Conservation (phyloP, 2,329 filamentous ascomycete genomes). For the Lachnellula arida region DNA sequence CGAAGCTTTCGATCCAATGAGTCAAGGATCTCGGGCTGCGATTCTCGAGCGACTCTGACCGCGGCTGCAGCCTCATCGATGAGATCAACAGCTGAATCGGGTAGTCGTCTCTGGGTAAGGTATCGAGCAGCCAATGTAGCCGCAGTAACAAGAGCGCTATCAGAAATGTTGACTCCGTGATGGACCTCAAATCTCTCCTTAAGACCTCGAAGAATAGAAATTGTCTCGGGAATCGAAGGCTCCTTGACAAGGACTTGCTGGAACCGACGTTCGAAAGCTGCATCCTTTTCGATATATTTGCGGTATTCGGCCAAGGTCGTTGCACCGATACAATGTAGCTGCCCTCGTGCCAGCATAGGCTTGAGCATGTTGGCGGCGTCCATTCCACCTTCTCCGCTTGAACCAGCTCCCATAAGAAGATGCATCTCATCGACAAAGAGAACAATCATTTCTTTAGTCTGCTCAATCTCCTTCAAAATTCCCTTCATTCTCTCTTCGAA, state of each 20-base stretch:
- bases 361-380: constrained; percentile 97
- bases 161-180: constrained; percentile 94
- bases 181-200: constrained; percentile 99
- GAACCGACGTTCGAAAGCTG: constrained; percentile 96
- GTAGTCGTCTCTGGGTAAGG: constrained; percentile 82
- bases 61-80: constrained; percentile 95
- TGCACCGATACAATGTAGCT: constrained; percentile 95
- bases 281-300: constrained; percentile 99
- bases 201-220: constrained; percentile 95
- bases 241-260: constrained; percentile 98
- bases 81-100: constrained; percentile 93
- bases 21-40: constrained; percentile 92
- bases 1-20: constrained; percentile 85
- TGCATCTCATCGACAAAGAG: constrained; percentile 99
- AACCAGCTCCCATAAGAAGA: constrained; percentile 93
- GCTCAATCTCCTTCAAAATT: constrained; percentile 91
- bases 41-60: constrained; percentile 93
- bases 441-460: constrained; percentile 93
- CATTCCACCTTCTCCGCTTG: constrained; percentile 95
- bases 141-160: constrained; percentile 85
- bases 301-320: constrained; percentile 94
- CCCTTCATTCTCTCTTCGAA: constrained; percentile 99
- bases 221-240: constrained; percentile 79
- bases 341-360: constrained; percentile 94
- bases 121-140: constrained; percentile 92